Base-by-base conservation (phyloP, 306 rosid species). In the Cucumis cinereus region DNA sequence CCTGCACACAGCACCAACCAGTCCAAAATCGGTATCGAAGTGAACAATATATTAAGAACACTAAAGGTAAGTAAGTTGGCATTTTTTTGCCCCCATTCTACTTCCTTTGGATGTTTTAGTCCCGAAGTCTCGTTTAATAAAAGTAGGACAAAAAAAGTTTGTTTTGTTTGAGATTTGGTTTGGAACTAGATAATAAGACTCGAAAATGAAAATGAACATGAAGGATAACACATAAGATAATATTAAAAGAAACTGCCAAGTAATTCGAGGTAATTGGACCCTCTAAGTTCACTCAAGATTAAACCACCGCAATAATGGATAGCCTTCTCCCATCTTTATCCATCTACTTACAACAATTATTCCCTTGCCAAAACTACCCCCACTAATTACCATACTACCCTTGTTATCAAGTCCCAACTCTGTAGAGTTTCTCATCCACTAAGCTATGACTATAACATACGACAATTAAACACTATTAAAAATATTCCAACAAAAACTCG, bases 1-100 rank as follows among this genome's bases (percentile, higher is more conserved):
- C 98, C 98, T 94, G 88, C 24, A 67, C 76, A 83, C 19, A 36
- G 47, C 60, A 33, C 52, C 73, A 36, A 24, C 59, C 26, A 54
- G 11, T 73, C n/a, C 35, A 5, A 67, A 19, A 73, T 77, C 23
- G n/a, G n/a, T 16, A 33, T 28, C 8, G 14, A 35, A 19, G 43
- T 56, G 28, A 58, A 19, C 77, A 57, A 5, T 15, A 40, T 22
- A 24, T 4, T 58, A 7, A 43, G 0, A 49, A 36, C n/a, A 43
- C 72, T 19, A 5, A 61, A 26, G n/a, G n/a, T 11, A 28, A 16
- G 56, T 36, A 41, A 8, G 33, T 70, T 33, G 1, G 35, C 35
- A 30, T 30, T 30, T 30, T 2, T 30, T 30, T 56, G 14, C 61
- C 30, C 61, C 30, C 61, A 56, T 22, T 56, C 61, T 56, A 28